phyloP scores from a whole-genome alignment of 164 flowering plant species.

The Nelumbo lutea region DNA sequence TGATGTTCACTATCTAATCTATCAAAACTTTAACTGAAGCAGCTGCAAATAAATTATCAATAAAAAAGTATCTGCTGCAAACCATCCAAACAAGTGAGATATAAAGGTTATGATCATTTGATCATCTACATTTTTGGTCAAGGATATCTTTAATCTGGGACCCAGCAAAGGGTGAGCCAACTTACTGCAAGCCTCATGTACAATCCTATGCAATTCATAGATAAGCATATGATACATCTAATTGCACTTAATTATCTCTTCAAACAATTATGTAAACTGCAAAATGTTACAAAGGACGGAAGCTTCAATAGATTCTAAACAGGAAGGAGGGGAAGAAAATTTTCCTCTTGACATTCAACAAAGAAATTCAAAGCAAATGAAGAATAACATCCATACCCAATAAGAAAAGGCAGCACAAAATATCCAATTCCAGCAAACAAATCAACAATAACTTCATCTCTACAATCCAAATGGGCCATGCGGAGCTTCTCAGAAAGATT shows the following conservation, averaged over 20 bases:
- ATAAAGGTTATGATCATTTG: not conserved
- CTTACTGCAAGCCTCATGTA: not conserved
- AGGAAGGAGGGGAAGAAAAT: not conserved
- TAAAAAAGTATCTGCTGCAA: not conserved
- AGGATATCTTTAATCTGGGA: not conserved
- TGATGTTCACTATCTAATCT: no score
- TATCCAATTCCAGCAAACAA: conserved; percentile 98
- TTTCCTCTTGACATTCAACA: not conserved
- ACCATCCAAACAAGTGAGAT: not conserved
- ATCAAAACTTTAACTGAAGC: no score
- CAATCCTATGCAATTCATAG: not conserved
- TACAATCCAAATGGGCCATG: conserved; percentile 62
- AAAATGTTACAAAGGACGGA: not conserved
- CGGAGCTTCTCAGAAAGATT: conserved; percentile 95
- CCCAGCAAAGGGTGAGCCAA: not conserved
- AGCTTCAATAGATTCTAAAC: not conserved
- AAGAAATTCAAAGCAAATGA: not conserved
- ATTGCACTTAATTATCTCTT: not conserved
- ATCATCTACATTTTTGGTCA: not conserved
- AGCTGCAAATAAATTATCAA: no score
- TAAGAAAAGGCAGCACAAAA: conserved; percentile 85
- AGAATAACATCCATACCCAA: conserved; percentile 40
- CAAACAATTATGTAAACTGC: not conserved
- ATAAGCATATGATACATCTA: not conserved
- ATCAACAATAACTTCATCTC: conserved; percentile 76